A percentile compares a stretch with the other conserved stretches of the same genome.
Conservation (phyloP, 352 stramenopile genomes). For the Phytophthora pseudosyringae region DNA sequence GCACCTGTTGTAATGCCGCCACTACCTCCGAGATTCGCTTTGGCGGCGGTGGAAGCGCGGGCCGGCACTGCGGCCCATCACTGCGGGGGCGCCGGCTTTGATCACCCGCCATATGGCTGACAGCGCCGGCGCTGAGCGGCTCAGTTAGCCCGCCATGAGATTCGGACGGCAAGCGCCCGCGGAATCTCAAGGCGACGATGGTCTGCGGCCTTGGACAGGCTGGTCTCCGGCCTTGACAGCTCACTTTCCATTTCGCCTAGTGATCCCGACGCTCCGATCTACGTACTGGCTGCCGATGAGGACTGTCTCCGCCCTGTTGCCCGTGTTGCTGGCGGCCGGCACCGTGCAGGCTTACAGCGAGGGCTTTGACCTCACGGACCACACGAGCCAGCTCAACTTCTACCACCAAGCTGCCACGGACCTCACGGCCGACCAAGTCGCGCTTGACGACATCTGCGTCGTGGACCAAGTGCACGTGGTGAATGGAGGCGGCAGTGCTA, state of each 20-base stretch:
- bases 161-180: slow-evolving; percentile 11
- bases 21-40: slow-evolving; percentile 16
- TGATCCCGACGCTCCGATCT: slow-evolving; percentile 8
- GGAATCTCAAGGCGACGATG: slow-evolving; percentile 15
- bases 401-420: slow-evolving; percentile 56
- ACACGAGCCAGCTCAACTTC: slow-evolving; percentile 67
- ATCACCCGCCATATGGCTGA: slow-evolving; percentile 14
- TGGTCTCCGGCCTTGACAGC: slow-evolving; percentile 1
- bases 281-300: slow-evolving; percentile 37
- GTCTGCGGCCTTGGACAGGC: neutral
- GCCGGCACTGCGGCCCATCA: no score
- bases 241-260: slow-evolving; percentile 36
- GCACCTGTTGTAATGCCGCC: slow-evolving; percentile 14
- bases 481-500: neutral
- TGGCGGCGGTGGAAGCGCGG: neutral
- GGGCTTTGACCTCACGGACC: slow-evolving; percentile 60
- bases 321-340: slow-evolving; percentile 9
- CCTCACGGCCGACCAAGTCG: slow-evolving; percentile 44
- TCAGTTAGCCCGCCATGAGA: slow-evolving; percentile 5
- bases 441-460: slow-evolving; percentile 45
- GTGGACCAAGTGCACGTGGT: slow-evolving; percentile 63
- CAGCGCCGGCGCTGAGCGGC: neutral
- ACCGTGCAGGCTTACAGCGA: slow-evolving; percentile 38
- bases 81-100: neutral
- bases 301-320: slow-evolving; percentile 32